These are phyloP conservation scores for Pulveroboletus sp. DNA, from an alignment of 768 basidiomycete species.

Conservation along the genomic window DNA sequence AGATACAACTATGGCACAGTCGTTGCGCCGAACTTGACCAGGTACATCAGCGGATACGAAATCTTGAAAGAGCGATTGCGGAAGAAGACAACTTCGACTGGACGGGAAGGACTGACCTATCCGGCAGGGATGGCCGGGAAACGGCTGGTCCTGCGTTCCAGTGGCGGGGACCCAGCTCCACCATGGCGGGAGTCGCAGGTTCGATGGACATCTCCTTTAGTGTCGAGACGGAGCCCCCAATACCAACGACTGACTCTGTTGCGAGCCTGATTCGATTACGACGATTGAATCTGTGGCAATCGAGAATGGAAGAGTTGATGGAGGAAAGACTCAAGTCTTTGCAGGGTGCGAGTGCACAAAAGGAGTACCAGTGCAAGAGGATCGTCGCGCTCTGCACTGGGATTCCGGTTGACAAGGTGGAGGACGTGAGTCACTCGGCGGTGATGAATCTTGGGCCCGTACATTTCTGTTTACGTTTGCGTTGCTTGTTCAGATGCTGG, in stretches of 20 bases:
- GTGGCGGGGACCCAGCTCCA: conserved; percentile 62
- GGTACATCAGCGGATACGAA: conserved; percentile 72
- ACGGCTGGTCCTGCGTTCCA: conserved; percentile 56
- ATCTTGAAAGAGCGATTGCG: conserved; percentile 72
- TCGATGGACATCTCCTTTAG: conserved; percentile 59
- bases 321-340: conserved; percentile 62
- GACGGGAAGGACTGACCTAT: conserved; percentile 66
- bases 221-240: conserved; percentile 68
- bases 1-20: conserved; percentile 71
- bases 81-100: conserved; percentile 86
- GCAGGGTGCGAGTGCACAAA: conserved; percentile 80
- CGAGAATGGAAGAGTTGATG: conserved; percentile 71
- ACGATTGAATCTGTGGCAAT: conserved; percentile 80
- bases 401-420: conserved; percentile 82
- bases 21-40: conserved; percentile 78
- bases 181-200: conserved; percentile 60
- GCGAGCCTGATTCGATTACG: conserved; percentile 66
- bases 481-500: conserved; percentile 59
- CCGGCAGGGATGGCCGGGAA: conserved; percentile 37
- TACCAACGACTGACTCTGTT: conserved; percentile 56
- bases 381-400: conserved; percentile 88
- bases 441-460: conserved; percentile 11
- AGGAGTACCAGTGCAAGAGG: conserved; percentile 88
- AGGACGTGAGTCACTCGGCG: conserved; percentile 62
- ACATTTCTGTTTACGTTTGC: conserved; percentile 25